Evolutionary conservation across 805 yeast genomes (phyloP).

Genomic region (Metschnikowia koreensis): DNA sequence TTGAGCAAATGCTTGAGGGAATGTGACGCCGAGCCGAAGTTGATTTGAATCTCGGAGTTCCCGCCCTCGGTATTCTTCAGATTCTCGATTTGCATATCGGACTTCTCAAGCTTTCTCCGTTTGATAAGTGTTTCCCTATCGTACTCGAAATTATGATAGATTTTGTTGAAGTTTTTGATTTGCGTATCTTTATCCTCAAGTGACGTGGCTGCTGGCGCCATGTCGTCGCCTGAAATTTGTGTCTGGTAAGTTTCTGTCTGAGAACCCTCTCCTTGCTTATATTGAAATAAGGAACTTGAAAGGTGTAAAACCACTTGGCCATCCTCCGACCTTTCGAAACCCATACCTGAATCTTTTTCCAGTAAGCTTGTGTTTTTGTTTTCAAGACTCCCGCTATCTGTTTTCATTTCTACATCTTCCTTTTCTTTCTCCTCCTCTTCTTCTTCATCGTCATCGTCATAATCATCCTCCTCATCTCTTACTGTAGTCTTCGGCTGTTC

Average conservation of each 20-base stretch:
- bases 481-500: conserved; percentile 5
- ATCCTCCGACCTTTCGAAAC: conserved; percentile 24
- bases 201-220: conserved; percentile 12
- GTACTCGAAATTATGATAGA: conserved; percentile 73
- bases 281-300: conserved; percentile 29
- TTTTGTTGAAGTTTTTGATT: conserved; percentile 65
- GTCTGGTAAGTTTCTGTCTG: conserved; percentile 12
- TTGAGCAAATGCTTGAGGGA: conserved; percentile 73
- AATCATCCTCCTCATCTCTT: conserved; percentile 21
- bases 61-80: conserved; percentile 14
- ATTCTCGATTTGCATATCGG: conserved; percentile 65
- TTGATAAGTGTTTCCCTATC: conserved; percentile 74
- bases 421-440: conserved; percentile 18
- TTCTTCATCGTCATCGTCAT: conserved; percentile 22
- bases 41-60: conserved; percentile 40
- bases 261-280: conserved; percentile 7
- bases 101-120: conserved; percentile 73
- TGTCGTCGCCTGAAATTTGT: conserved; percentile 11
- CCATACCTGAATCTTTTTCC: conserved; percentile 2
- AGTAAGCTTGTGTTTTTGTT: conserved; percentile 8
- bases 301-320: conserved; percentile 33
- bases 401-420: conserved; percentile 19
- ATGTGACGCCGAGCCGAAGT: conserved; percentile 37
- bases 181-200: conserved; percentile 42
- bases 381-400: conserved; percentile 21